Evolutionary conservation across 2,329 filamentous ascomycete species (phyloP), one percentile per base, ranked within the genome.

Genomic region (Fusarium sp.): DNA sequence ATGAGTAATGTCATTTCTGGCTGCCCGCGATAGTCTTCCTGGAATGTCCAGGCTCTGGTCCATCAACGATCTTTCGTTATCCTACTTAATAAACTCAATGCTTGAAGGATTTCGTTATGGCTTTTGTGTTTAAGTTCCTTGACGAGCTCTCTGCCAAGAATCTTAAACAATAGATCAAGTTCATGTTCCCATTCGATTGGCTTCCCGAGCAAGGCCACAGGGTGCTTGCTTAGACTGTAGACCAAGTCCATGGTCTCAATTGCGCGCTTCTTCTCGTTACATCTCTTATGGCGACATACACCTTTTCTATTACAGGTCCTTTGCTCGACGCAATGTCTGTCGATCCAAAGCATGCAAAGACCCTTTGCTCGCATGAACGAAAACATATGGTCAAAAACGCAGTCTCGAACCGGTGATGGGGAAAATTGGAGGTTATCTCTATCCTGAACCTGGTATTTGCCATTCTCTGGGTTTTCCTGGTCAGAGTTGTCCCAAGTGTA

Each of bases 1-100:
- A 62, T 62, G 21, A 62, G 42, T n/a, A 62, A n/a, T n/a, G 33
- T 57, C 50, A 62, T 62, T 2, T 33, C 25, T 28, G 25, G 25
- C 25, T 6, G 7, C 56, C 21, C 49, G 0, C 60, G 49, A 15
- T 62, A 62, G 33, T 40, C 3, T 15, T 62, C 60, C 9, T 62
- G 33, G 11, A 62, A 62, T 9, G 33, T 62, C 60, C 40, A 62
- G 1, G 33, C 60, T 6, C 60, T 62, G 1, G 42, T 57, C 60
- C 50, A 62, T 50, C 50, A 62, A n/a, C 25, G 25, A 33, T 62
- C 60, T 47, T 57, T 62, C 21, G 50, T 62, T 13, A 62, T 57
- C 12, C 60, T n/a, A 33, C 12, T n/a, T 8, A 62, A 7, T 6
- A 62, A 40, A 21, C 21, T 19, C 2, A 57, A 40, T n/a, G 50